Percentiles rank a stretch among this genome's conserved stretches.
phyloP scores from a whole-genome alignment of 306 rosid species.

The Ochetophila trinervis region DNA sequence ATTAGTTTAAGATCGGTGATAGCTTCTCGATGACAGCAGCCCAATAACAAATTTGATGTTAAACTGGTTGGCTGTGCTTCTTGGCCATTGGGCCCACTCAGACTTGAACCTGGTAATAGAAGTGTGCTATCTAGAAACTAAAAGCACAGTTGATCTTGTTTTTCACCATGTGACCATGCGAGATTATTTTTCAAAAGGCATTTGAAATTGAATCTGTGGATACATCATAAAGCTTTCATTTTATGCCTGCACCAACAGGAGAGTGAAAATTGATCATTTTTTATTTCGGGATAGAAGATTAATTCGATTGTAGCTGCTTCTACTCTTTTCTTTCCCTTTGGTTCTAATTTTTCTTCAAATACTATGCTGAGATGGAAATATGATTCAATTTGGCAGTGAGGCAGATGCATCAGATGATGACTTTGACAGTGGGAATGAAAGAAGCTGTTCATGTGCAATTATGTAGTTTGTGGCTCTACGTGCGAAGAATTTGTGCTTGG shows the following conservation, averaged over 20 bases:
- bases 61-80: neutral
- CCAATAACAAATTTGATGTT: too few relatives aligned
- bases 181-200: too few relatives aligned
- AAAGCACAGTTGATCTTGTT: neutral
- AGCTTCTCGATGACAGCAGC: too few relatives aligned
- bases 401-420: slow-evolving; percentile 79
- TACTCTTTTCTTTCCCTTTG: neutral
- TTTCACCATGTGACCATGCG: too few relatives aligned
- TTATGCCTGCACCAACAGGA: too few relatives aligned
- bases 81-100: slow-evolving; percentile 11
- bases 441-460: slow-evolving; percentile 70
- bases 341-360: slow-evolving; percentile 4
- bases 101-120: neutral
- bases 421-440: slow-evolving; percentile 67
- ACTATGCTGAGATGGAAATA: slow-evolving; percentile 34
- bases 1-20: too few relatives aligned
- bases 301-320: neutral
- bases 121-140: slow-evolving; percentile 1
- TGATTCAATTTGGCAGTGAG: slow-evolving; percentile 62
- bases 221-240: too few relatives aligned
- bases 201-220: too few relatives aligned
- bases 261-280: too few relatives aligned
- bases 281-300: neutral
- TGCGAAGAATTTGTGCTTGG: slow-evolving; percentile 32
- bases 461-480: slow-evolving; percentile 57